Conservation (phyloP, 306 rosid species). For the Lathyrus tuberosus region DNA sequence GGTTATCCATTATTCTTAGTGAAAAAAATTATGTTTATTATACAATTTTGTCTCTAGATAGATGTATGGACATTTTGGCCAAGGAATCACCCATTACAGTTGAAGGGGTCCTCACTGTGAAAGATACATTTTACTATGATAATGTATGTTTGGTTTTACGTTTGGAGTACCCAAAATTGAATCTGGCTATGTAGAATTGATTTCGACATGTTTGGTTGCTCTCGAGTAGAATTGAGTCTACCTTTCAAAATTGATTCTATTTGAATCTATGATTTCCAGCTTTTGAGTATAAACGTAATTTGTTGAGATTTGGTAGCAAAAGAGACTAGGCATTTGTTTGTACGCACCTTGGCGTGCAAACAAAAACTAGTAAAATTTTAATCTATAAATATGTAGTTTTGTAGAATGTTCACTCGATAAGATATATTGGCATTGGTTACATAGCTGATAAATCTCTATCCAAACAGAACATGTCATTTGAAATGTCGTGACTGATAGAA, state of each 20-base stretch:
- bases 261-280: too few relatives aligned
- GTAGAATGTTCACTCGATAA: not conserved
- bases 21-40: not conserved
- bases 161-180: not conserved
- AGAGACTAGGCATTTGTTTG: not conserved
- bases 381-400: not conserved
- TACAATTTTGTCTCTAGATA: conserved; percentile 18
- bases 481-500: not conserved
- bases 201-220: too few relatives aligned
- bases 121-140: conserved; percentile 16
- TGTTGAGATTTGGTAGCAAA: not conserved
- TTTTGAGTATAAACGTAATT: not conserved
- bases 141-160: not conserved
- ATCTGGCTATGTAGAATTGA: too few relatives aligned
- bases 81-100: conserved; percentile 2
- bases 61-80: not conserved
- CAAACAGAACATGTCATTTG: not conserved
- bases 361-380: not conserved
- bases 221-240: too few relatives aligned
- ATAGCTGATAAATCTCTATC: not conserved
- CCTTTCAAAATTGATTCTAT: too few relatives aligned
- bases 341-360: not conserved
- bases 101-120: too few relatives aligned
- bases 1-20: conserved; percentile 8
- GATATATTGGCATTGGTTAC: not conserved